These are phyloP conservation scores for Telfairia occidentalis DNA, from an alignment of 331 rosid species.

Conservation along the genomic window DNA sequence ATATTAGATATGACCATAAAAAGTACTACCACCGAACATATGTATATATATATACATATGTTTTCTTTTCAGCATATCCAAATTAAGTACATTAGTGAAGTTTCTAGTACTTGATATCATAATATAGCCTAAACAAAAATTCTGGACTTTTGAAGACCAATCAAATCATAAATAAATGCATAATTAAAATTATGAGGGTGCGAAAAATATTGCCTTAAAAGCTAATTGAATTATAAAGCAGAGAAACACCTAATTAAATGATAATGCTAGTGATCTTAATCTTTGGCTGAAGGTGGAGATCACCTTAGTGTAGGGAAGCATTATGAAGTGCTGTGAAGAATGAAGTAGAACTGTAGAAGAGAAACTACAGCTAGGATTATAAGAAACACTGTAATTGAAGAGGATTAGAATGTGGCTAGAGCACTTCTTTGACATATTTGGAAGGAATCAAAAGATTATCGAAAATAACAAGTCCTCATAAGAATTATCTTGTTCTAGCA, in stretches of 20 bases:
- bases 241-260: neutral
- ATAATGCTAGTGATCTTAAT: neutral
- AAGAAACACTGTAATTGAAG: too few relatives aligned
- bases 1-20: neutral
- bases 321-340: too few relatives aligned
- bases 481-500: too few relatives aligned
- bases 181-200: neutral
- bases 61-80: neutral
- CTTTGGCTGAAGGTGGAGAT: neutral
- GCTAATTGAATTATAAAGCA: neutral
- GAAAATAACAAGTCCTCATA: too few relatives aligned
- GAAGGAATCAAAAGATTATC: too few relatives aligned
- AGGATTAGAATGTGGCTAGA: too few relatives aligned
- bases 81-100: neutral
- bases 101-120: neutral
- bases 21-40: neutral
- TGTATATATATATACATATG: too few relatives aligned
- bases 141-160: neutral
- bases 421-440: too few relatives aligned
- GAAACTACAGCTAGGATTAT: too few relatives aligned
- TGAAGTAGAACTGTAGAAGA: too few relatives aligned
- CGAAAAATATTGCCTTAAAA: neutral
- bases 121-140: neutral
- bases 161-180: neutral
- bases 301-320: neutral